Evolutionary conservation across 495 filamentous ascomycete species (phyloP).

Genomic region (Chaetomium cochliodes): DNA sequence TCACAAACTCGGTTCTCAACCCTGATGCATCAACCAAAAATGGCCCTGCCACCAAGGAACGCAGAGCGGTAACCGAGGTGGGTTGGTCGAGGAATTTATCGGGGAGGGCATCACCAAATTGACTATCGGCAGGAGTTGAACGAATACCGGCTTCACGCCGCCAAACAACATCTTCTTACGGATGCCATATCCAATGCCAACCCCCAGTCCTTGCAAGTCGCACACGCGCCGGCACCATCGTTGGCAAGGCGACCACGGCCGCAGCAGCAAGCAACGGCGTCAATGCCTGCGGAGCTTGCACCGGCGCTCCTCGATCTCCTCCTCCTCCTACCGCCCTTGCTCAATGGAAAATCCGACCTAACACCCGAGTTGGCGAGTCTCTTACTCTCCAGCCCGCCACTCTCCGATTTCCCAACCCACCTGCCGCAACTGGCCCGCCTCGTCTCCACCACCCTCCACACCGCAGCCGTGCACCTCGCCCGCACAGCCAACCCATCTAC

Average conservation of each 20-base stretch:
- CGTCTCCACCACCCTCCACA: constrained; percentile 42
- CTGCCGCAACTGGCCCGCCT: constrained; percentile 44
- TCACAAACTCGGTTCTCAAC: constrained; percentile 59
- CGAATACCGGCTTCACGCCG: constrained; percentile 40
- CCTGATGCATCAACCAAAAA: constrained; percentile 61
- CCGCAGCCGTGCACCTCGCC: constrained; percentile 42
- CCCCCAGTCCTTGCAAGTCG: constrained; percentile 22
- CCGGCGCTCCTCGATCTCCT: constrained; percentile 44
- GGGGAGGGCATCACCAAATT: background rate
- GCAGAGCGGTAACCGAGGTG: constrained; percentile 51
- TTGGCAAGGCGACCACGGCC: constrained; percentile 21
- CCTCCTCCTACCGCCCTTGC: constrained; percentile 43
- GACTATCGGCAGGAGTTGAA: constrained; percentile 38
- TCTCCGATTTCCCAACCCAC: constrained; percentile 41
- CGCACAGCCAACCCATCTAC: constrained; percentile 49
- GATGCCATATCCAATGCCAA: constrained; percentile 39
- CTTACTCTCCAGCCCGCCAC: constrained; percentile 44
- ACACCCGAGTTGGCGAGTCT: constrained; percentile 29
- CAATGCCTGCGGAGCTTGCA: constrained; percentile 26
- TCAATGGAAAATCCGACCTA: constrained; percentile 30
- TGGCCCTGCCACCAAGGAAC: constrained; percentile 52
- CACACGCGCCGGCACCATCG: constrained; percentile 28
- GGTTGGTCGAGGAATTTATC: background rate
- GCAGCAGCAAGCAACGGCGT: constrained; percentile 11
- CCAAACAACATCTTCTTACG: constrained; percentile 43